phyloP scores from a whole-genome alignment of 2,329 filamentous ascomycete genomes.

The Kalaharituber pfeilii region DNA sequence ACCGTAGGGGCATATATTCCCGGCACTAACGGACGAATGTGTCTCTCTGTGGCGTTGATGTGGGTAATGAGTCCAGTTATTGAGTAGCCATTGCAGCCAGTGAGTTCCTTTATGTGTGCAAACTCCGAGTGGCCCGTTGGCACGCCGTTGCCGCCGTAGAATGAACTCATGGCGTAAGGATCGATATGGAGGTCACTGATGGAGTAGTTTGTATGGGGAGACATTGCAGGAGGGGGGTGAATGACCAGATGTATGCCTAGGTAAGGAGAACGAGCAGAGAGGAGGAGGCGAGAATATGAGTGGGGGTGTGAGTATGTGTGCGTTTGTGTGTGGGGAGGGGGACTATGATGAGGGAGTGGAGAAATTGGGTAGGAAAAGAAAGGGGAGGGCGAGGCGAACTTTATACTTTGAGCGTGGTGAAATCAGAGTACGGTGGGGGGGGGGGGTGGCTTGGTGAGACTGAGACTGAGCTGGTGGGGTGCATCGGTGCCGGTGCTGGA shows the following conservation, averaged over 20 bases:
- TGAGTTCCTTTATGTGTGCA: slow-evolving; percentile 9
- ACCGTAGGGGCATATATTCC: slow-evolving; percentile 58
- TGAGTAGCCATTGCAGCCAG: neutral
- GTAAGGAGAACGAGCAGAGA: neutral
- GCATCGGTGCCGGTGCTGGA: neutral
- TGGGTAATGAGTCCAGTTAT: neutral
- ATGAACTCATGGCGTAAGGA: slow-evolving; percentile 3
- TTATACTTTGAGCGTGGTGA: neutral
- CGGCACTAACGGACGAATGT: slow-evolving; percentile 17
- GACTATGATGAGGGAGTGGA: no score
- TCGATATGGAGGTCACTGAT: neutral
- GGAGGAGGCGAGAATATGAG: neutral
- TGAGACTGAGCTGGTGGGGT: neutral
- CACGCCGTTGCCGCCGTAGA: slow-evolving; percentile 4
- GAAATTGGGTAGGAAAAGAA: no score
- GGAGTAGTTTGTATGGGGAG: slow-evolving; percentile 15
- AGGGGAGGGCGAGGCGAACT: neutral
- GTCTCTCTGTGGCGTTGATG: slow-evolving; percentile 6
- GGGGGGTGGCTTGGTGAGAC: no score
- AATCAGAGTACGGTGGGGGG: neutral
- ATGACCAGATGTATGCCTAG: slow-evolving; percentile 11
- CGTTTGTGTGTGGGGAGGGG: no score
- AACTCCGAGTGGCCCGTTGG: slow-evolving; percentile 9
- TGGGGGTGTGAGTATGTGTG: neutral
- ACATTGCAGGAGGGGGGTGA: slow-evolving; percentile 13